Percentiles rank a stretch among this genome's conserved stretches.
Evolutionary conservation across 768 basidiomycete genomes (phyloP).

Genomic region (Cantharellus cinnabarinus): DNA sequence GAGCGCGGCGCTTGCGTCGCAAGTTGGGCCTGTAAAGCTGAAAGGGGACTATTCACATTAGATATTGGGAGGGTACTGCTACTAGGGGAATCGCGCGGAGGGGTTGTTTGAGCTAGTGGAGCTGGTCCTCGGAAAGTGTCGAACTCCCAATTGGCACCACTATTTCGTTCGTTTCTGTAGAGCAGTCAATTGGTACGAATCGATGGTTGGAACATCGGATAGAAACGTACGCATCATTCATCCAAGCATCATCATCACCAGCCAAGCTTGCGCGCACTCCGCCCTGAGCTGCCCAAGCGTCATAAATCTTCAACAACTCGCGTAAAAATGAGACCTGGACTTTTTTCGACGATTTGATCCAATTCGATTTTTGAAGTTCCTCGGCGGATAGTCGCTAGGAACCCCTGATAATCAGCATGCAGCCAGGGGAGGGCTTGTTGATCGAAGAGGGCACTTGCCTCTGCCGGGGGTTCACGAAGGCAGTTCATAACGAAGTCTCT

Average conservation of each 20-base stretch:
- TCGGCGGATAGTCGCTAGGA: constrained; percentile 70
- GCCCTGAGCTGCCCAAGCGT: constrained; percentile 44
- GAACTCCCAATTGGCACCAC: constrained; percentile 38
- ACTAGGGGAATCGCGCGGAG: too few species aligned
- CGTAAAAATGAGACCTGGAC: constrained; percentile 44
- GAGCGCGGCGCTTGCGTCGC: constrained; percentile 40
- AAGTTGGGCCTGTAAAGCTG: not conserved
- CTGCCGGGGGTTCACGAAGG: constrained; percentile 57
- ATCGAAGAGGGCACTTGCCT: constrained; percentile 28
- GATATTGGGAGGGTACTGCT: not conserved
- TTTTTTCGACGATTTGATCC: constrained; percentile 67
- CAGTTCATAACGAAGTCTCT: constrained; percentile 71
- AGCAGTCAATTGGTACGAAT: not conserved
- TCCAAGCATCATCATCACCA: constrained; percentile 2
- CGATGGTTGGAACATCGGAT: too few species aligned
- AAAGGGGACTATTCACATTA: not conserved
- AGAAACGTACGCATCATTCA: constrained; percentile 4
- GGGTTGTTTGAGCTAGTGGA: too few species aligned
- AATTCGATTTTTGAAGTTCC: constrained; percentile 61
- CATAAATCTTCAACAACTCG: constrained; percentile 63
- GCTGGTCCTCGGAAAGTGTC: constrained; percentile 29
- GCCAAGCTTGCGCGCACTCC: constrained; percentile 54
- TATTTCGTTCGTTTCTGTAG: constrained; percentile 1
- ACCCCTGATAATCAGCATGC: not conserved
- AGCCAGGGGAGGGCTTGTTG: too few species aligned